Base-by-base conservation (phyloP, 805 yeast genomes). In the Debaryomyces maramus region DNA sequence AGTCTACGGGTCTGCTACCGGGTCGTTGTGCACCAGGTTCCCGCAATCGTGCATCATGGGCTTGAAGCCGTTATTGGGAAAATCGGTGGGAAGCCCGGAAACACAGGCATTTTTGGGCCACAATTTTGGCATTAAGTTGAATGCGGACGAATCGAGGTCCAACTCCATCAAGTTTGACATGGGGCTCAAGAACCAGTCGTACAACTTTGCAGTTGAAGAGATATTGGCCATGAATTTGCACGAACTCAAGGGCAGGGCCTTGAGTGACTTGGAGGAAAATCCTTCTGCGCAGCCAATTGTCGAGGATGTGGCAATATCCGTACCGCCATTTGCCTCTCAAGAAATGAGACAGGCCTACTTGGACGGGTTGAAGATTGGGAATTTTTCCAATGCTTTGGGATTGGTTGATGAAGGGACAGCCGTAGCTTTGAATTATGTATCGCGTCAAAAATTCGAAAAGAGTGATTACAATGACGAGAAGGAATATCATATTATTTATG, bases 341-440 rank as follows among this genome's bases (percentile, higher is more conserved):
- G 67, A 76, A 5, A 85, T 88, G 57, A 78, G 96, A 53, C 66
- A 66, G 29, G 87, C 96, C 0, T 61, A 88, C 31, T 64, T 73
- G 23, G 95, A 89, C 49, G 80, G 90, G 3, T 85, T 83, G 24
- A 77, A 73, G 35, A 71, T 85, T 37, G 86, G 95, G 2, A 86
- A 83, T 16, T 63, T 82, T 43, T 50, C 65, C 9, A 68, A 76
- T 32, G 77, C 82, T 10, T 74, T 82, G 43, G 80, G 83, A 2
- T 68, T 91, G 39, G 85, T 90, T 2, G 90, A 86, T 55, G 97
- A 91, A 59, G 97, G 97, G 11, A 65, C 88, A n/a, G 93, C 98
- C 2, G 88, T 88, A 11, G 96, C 95, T 1, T 63, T 87, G 32
- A 87, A 88, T 54, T 90, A 80, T 58, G 87, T 88, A 1, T 72